Evolutionary conservation across 2,329 filamentous ascomycete species (phyloP), one percentile per base, ranked within the genome.

Genomic region (Colletotrichum truncatum): DNA sequence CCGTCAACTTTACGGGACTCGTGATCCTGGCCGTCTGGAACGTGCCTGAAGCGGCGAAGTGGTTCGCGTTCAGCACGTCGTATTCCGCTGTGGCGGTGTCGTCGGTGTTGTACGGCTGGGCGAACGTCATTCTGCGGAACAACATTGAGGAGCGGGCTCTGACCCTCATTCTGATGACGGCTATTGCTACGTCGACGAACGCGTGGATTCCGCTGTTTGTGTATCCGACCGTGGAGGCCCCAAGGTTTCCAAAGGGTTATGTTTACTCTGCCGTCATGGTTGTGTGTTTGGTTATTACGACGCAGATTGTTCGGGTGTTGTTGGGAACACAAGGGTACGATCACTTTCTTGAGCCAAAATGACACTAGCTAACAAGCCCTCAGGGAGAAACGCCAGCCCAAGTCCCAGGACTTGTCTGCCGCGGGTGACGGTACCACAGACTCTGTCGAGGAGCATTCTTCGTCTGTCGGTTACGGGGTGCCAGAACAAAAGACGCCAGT

Each of bases 31-130:
- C 82, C 1, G 74, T 86, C 8, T 89, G 85, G 86, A 73, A 84
- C 12, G 85, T 88, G 0, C 84, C 85, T 0, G 85, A 88, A 61
- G 70, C 79, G 0, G 84, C 84, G 0, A 76, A 81, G 10, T 87
- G 84, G 84, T 85, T 85, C 57, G 84, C 83, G 0, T 70, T 87
- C 79, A 72, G 73, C 41, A 85, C 81, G 0, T 83, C 79, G 0
- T 87, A 84, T 69, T 79, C 79, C 0, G 77, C 84, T 0, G 78
- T 81, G 5, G 80, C 85, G 1, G 81, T 87, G 75, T 86, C 85
- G 0, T 85, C 82, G 49, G 82, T 87, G 4, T 74, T 88, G 6
- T 83, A 87, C 57, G 85, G 85, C 3, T 87, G 85, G 84, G 80
- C 85, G 4, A 88, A 88, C 64, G 82, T 77, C 10, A 77, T 81